phyloP scores from a whole-genome alignment of 306 rosid genomes.

The Prinsepia uniflora region DNA sequence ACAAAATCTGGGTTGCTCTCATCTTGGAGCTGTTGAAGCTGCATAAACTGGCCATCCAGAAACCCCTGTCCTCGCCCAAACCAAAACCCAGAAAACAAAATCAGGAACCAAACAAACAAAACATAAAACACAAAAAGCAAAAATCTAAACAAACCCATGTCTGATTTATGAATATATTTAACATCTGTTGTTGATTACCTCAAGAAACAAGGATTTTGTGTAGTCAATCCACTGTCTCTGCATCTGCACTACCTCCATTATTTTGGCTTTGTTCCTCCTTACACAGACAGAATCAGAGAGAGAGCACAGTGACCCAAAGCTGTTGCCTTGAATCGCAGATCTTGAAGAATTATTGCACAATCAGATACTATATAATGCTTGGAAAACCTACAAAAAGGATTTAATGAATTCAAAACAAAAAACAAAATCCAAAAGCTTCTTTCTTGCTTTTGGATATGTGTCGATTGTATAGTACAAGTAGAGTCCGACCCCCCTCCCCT shows the following conservation, averaged over 20 bases:
- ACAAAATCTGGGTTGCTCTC: slow-evolving; percentile 96
- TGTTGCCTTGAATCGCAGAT: slow-evolving; percentile 35
- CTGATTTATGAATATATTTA: slow-evolving; percentile 7
- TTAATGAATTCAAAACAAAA: slow-evolving; percentile 18
- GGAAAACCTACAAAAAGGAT: slow-evolving; percentile 22
- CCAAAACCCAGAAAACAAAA: background rate
- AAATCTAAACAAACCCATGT: slow-evolving; percentile 16
- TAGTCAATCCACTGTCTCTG: slow-evolving; percentile 81
- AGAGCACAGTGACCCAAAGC: slow-evolving; percentile 27
- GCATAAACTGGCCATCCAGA: slow-evolving; percentile 82
- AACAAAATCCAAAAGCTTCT: slow-evolving; percentile 25
- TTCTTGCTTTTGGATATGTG: slow-evolving; percentile 18
- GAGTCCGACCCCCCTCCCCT: slow-evolving; percentile 5
- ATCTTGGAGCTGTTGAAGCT: slow-evolving; percentile 95
- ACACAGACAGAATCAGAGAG: slow-evolving; percentile 22
- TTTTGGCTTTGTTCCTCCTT: slow-evolving; percentile 22
- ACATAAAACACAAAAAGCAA: slow-evolving; percentile 15
- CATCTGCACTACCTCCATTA: slow-evolving; percentile 92
- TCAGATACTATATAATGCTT: slow-evolving; percentile 20
- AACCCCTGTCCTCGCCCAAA: slow-evolving; percentile 51
- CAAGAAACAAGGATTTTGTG: slow-evolving; percentile 61
- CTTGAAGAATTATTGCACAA: slow-evolving; percentile 42
- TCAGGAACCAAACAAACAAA: slow-evolving; percentile 20
- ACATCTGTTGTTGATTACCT: slow-evolving; percentile 44
- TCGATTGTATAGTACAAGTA: background rate